A percentile compares a stretch with the other conserved stretches of the same genome.
Evolutionary conservation across 1,139 yeast species (phyloP).

Genomic region (Candida smagusa): DNA sequence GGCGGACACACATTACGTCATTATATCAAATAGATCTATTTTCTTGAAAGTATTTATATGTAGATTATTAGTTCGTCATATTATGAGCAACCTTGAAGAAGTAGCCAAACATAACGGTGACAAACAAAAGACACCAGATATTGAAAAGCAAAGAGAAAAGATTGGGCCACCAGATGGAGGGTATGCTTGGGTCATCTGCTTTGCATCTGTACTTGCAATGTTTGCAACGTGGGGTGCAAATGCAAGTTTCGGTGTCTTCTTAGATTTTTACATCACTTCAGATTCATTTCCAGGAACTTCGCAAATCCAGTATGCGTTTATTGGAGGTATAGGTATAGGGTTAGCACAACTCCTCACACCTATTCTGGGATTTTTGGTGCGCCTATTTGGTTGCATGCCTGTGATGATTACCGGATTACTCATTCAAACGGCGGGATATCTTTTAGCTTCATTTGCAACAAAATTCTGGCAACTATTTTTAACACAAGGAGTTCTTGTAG

Average conservation of each 20-base stretch:
- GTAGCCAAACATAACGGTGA: no score
- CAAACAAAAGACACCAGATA: slow-evolving; percentile 4
- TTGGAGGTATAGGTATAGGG: slow-evolving; percentile 64
- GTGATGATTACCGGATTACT: slow-evolving; percentile 47
- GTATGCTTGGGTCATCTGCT: slow-evolving; percentile 65
- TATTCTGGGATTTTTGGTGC: slow-evolving; percentile 33
- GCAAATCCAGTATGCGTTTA: slow-evolving; percentile 59
- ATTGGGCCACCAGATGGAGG: slow-evolving; percentile 60
- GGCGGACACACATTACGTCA: no score
- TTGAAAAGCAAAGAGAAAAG: slow-evolving; percentile 5
- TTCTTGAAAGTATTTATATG: no score
- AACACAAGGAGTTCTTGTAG: slow-evolving; percentile 69
- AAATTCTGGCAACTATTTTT: slow-evolving; percentile 59
- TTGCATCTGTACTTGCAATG: slow-evolving; percentile 45
- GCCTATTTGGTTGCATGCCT: slow-evolving; percentile 30
- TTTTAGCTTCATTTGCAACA: slow-evolving; percentile 64
- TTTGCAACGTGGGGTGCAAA: slow-evolving; percentile 75
- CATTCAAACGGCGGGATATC: slow-evolving; percentile 53
- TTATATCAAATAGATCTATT: no score
- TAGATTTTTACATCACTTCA: slow-evolving; percentile 49
- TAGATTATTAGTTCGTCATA: no score
- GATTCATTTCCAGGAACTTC: slow-evolving; percentile 56
- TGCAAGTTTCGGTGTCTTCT: slow-evolving; percentile 65
- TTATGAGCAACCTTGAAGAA: no score
- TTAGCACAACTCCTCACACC: slow-evolving; percentile 61